These are phyloP conservation scores for Colletotrichum eleusines DNA, from an alignment of 2,329 filamentous ascomycete genomes.

Conservation along the genomic window DNA sequence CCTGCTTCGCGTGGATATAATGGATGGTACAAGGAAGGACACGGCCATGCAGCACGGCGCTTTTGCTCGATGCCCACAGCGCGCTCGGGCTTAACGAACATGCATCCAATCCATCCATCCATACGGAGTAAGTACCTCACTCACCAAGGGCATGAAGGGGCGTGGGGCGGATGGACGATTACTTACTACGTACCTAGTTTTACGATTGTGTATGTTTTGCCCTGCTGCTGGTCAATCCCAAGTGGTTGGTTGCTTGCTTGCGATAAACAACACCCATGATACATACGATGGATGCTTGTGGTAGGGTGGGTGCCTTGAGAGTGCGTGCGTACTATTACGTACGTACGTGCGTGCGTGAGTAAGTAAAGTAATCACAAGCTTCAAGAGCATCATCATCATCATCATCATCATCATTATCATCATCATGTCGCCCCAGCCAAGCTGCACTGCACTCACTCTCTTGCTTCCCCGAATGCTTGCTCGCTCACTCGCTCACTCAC, in stretches of 20 bases:
- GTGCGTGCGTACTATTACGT: no score
- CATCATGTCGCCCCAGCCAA: background rate
- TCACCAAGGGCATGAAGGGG: background rate
- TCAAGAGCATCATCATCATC: background rate
- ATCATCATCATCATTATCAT: no score
- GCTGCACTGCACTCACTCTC: background rate
- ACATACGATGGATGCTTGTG: background rate
- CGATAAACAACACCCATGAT: background rate
- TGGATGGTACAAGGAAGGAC: no score
- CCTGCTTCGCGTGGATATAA: constrained; percentile 20
- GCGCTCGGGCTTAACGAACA: constrained; percentile 1
- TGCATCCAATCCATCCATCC: no score
- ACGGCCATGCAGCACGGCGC: background rate
- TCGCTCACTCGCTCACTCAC: no score
- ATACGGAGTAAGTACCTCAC: no score
- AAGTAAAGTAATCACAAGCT: background rate
- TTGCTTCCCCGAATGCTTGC: no score
- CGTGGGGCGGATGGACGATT: no score
- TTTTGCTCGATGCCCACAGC: background rate
- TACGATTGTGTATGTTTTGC: no score
- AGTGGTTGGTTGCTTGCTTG: background rate
- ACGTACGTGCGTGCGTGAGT: background rate
- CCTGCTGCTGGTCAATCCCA: background rate
- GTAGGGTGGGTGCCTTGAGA: background rate
- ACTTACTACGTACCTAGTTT: no score